A percentile compares a stretch with the other conserved stretches of the same genome.
Evolutionary conservation across 805 yeast species (phyloP).

Genomic region (Wickerhamomyces silvicola): DNA sequence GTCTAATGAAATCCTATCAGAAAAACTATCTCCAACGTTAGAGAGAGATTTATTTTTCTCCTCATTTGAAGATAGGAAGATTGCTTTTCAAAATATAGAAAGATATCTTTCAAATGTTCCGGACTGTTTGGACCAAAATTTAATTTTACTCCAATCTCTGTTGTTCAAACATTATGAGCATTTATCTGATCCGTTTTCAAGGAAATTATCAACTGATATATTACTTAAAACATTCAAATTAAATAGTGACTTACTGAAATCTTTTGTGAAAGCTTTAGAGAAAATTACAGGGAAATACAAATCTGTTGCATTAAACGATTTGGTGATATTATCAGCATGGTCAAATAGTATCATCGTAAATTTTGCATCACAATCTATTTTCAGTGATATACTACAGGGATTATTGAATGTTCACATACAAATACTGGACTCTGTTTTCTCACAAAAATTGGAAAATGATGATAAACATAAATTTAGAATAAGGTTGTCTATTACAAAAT

Average conservation of each 20-base stretch:
- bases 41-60: conserved; percentile 18
- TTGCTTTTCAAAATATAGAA: conserved; percentile 17
- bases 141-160: conserved; percentile 13
- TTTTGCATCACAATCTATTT: conserved; percentile 19
- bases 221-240: conserved; percentile 10
- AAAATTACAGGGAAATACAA: conserved; percentile 24
- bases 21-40: conserved; percentile 14
- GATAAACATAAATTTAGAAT: conserved; percentile 35
- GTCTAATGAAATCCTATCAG: conserved; percentile 4
- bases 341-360: conserved; percentile 30
- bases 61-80: conserved; percentile 12
- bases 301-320: conserved; percentile 49
- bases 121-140: conserved; percentile 8
- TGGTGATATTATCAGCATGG: conserved; percentile 57
- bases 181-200: conserved; percentile 7
- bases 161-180: conserved; percentile 13
- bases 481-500: conserved; percentile 27
- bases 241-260: conserved; percentile 4
- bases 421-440: conserved; percentile 17
- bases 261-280: conserved; percentile 19
- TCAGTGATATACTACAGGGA: conserved; percentile 24
- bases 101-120: conserved; percentile 1
- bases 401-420: conserved; percentile 30
- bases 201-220: conserved; percentile 6
- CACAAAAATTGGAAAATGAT: conserved; percentile 19